A percentile compares a stretch with the other conserved stretches of the same genome.
phyloP scores from a whole-genome alignment of 1,284 basidiomycete species.

The Porogramme epimiltina region DNA sequence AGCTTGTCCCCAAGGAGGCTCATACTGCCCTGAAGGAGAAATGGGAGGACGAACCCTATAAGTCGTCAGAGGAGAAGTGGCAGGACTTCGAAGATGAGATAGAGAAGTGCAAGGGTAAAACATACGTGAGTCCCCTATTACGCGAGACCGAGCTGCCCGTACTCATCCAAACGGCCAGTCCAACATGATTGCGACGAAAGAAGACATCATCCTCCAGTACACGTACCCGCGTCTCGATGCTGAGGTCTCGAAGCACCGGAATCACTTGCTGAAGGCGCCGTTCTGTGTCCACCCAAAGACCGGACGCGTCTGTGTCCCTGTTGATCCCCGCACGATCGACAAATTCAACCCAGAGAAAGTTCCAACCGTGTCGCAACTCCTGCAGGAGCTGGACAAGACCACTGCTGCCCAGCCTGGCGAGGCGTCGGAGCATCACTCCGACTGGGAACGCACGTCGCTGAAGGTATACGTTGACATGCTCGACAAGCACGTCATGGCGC shows the following conservation, averaged over 20 bases:
- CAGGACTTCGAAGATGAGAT: constrained; percentile 54
- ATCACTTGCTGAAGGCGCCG: constrained; percentile 97
- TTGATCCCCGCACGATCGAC: constrained; percentile 80
- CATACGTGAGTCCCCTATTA: too few species aligned
- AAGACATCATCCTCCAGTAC: constrained; percentile 93
- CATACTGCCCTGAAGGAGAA: constrained; percentile 50
- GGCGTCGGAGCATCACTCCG: constrained; percentile 34
- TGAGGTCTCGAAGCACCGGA: constrained; percentile 96
- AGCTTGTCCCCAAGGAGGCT: constrained; percentile 65
- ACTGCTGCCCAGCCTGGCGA: constrained; percentile 28
- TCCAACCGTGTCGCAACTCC: constrained; percentile 84
- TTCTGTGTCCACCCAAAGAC: constrained; percentile 98
- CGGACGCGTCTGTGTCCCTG: constrained; percentile 92
- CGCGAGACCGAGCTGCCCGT: too few species aligned
- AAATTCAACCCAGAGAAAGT: constrained; percentile 86
- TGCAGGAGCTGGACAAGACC: constrained; percentile 74
- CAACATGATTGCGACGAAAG: constrained; percentile 48
- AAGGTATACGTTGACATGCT: constrained; percentile 91
- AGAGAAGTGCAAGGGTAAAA: constrained; percentile 33
- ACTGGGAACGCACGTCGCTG: constrained; percentile 77
- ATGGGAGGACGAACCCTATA: constrained; percentile 64
- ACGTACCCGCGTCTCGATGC: constrained; percentile 96
- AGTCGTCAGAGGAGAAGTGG: constrained; percentile 75
- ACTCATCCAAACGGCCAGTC: too few species aligned
- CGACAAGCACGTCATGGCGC: constrained; percentile 65